Percentiles rank a stretch among this genome's conserved stretches.
Conservation (phyloP, 768 basidiomycete genomes). For the Rhizopogon vesiculosus region DNA sequence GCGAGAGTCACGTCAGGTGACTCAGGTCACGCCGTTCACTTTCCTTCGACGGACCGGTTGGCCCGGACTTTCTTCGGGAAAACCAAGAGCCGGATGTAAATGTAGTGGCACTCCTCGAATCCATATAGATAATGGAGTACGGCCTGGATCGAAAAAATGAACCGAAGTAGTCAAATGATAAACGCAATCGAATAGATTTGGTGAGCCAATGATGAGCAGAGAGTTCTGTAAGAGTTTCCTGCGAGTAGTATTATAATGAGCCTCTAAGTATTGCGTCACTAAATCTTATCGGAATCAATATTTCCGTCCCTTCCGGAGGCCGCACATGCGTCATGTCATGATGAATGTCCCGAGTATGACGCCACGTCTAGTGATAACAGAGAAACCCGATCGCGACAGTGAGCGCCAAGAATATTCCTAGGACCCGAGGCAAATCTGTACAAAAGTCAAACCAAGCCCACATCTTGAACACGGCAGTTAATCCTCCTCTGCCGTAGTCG, state of each 20-base stretch:
- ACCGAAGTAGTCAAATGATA: too few species aligned
- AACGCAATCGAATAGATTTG: not conserved
- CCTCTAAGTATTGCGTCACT: not conserved
- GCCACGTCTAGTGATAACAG: not conserved
- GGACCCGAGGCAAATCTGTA: not conserved
- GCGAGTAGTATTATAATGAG: not conserved
- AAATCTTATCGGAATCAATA: not conserved
- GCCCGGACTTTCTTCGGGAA: not conserved
- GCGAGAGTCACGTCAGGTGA: not conserved
- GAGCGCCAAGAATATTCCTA: not conserved
- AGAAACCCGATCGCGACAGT: not conserved
- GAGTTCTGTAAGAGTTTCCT: not conserved
- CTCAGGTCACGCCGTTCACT: not conserved
- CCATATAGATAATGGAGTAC: too few species aligned
- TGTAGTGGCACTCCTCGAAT: too few species aligned
- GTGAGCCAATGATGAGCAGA: not conserved
- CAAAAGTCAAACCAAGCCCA: slow-evolving; percentile 37
- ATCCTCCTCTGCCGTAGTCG: slow-evolving; percentile 27
- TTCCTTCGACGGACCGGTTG: not conserved
- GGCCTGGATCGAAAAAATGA: not conserved
- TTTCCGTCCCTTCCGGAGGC: not conserved
- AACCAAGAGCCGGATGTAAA: too few species aligned
- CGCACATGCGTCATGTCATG: not conserved
- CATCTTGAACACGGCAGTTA: slow-evolving; percentile 38
- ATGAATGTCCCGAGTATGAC: not conserved